phyloP scores from a whole-genome alignment of 495 filamentous ascomycete genomes.

The Penicillium verhagenii region DNA sequence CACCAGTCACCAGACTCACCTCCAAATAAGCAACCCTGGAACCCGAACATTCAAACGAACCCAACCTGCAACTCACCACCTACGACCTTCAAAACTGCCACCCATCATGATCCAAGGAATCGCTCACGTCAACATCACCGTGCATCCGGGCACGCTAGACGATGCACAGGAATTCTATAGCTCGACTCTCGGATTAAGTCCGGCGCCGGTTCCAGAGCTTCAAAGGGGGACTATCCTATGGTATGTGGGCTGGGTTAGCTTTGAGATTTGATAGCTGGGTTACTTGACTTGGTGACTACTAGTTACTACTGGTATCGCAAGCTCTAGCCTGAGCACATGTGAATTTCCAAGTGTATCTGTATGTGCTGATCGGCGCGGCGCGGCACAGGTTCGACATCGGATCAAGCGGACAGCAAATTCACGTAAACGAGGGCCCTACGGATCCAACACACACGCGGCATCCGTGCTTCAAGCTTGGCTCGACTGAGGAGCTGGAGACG shows the following conservation, averaged over 20 bases:
- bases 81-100: background rate
- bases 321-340: too few relatives aligned
- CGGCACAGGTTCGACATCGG: slow-evolving; percentile 59
- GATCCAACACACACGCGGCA: slow-evolving; percentile 48
- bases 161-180: slow-evolving; percentile 57
- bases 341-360: background rate
- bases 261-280: background rate
- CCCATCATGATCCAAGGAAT: slow-evolving; percentile 55
- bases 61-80: too few relatives aligned
- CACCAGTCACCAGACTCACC: background rate
- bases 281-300: too few relatives aligned
- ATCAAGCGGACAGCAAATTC: slow-evolving; percentile 57
- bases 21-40: too few relatives aligned
- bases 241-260: too few relatives aligned
- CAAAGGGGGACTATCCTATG: slow-evolving; percentile 53
- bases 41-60: too few relatives aligned
- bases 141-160: slow-evolving; percentile 52
- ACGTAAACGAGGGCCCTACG: slow-evolving; percentile 53
- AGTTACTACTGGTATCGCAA: too few relatives aligned
- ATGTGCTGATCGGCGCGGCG: background rate
- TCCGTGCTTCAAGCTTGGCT: slow-evolving; percentile 55
- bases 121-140: slow-evolving; percentile 60
- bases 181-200: slow-evolving; percentile 49
- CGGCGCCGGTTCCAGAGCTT: slow-evolving; percentile 48
- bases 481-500: slow-evolving; percentile 41